phyloP scores from a whole-genome alignment of 257 asterid genomes.

The Marsdenia floribunda region DNA sequence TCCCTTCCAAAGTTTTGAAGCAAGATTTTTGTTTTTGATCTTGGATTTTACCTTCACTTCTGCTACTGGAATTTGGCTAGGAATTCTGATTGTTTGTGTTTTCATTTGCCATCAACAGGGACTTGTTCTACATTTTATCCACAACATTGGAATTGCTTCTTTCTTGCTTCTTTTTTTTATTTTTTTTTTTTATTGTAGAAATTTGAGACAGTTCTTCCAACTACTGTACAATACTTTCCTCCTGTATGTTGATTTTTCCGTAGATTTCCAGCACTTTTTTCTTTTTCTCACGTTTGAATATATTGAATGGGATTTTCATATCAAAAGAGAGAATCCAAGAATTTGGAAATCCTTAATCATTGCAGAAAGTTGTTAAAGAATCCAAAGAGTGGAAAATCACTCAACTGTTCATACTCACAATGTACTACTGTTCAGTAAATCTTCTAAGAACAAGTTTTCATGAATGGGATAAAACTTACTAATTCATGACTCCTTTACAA shows the following conservation, averaged over 20 bases:
- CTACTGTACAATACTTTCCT: neutral
- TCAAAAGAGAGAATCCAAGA: slow-evolving; percentile 1
- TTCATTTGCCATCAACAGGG: slow-evolving; percentile 3
- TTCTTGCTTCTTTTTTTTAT: no score
- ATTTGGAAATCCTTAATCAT: neutral
- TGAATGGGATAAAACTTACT: neutral
- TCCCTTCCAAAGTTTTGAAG: slow-evolving; percentile 28
- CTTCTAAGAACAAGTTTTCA: no score
- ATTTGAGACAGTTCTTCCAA: slow-evolving; percentile 6
- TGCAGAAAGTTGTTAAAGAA: neutral
- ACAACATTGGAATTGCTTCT: neutral
- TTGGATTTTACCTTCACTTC: slow-evolving; percentile 11
- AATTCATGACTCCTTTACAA: neutral
- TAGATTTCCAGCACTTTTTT: no score
- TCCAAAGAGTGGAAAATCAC: neutral
- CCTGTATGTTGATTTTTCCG: neutral
- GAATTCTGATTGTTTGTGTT: slow-evolving; percentile 6
- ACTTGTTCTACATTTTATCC: neutral
- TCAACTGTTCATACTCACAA: neutral
- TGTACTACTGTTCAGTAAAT: neutral
- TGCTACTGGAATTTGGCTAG: slow-evolving; percentile 5
- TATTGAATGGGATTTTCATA: neutral
- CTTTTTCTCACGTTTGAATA: neutral
- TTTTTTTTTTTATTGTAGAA: neutral
- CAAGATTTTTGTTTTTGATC: slow-evolving; percentile 7